Conservation (phyloP, 2,329 filamentous ascomycete species). For the Aspergillus pseudoviridinutans region DNA sequence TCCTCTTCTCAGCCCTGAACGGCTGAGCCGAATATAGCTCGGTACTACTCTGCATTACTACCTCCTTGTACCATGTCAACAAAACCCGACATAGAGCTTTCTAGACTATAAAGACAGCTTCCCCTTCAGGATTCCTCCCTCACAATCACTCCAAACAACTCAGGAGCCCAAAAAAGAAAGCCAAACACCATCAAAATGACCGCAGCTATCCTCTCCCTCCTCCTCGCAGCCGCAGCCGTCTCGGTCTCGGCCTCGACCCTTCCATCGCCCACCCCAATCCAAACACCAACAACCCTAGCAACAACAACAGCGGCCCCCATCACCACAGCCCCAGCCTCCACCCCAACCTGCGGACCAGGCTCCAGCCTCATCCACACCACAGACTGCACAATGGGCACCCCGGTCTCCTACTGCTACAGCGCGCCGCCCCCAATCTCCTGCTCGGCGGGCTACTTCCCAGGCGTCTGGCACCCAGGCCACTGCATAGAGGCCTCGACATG, state of each 20-base stretch:
- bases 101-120: neutral
- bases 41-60: neutral
- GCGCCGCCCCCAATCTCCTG: slow-evolving; percentile 16
- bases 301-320: neutral
- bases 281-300: neutral
- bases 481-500: slow-evolving; percentile 20
- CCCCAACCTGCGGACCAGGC: neutral
- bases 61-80: neutral
- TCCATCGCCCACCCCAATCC: neutral
- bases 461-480: slow-evolving; percentile 23
- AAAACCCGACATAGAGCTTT: neutral
- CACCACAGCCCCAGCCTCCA: neutral
- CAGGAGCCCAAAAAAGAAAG: neutral
- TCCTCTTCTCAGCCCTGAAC: neutral
- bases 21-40: neutral
- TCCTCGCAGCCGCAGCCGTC: neutral
- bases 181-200: neutral
- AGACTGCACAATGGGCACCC: slow-evolving; percentile 24
- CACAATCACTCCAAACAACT: neutral
- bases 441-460: slow-evolving; percentile 17
- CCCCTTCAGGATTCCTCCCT: neutral
- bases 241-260: neutral
- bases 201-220: neutral
- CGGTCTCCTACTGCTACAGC: slow-evolving; percentile 20
- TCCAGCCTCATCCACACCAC: slow-evolving; percentile 11